Evolutionary conservation across 352 stramenopile genomes (phyloP).

Genomic region (Halophytophthora batemanensis): DNA sequence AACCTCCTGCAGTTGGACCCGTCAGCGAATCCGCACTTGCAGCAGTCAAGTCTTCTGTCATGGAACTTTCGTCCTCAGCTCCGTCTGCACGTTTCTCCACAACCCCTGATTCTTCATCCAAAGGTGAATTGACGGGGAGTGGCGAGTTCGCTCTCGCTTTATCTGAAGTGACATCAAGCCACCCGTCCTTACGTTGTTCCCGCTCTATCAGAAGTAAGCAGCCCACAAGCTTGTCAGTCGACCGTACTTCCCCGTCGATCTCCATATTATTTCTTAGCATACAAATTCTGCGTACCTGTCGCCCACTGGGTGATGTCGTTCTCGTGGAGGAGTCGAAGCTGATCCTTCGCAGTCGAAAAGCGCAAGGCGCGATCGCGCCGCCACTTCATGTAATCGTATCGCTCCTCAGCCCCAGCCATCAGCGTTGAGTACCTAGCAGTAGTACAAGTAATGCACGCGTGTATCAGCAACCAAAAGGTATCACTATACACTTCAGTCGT

Average conservation of each 20-base stretch:
- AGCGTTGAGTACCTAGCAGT: constrained; percentile 34
- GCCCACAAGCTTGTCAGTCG: too few relatives aligned
- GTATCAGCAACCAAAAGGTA: background rate
- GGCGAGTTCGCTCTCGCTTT: too few relatives aligned
- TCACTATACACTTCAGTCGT: too few relatives aligned
- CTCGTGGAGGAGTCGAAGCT: constrained; percentile 28
- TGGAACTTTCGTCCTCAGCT: background rate
- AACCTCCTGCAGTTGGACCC: background rate
- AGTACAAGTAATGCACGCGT: constrained; percentile 2
- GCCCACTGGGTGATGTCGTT: constrained; percentile 27
- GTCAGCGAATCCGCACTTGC: background rate
- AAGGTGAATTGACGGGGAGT: too few relatives aligned
- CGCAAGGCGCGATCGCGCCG: constrained; percentile 43
- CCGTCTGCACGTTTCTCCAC: background rate
- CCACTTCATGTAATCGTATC: constrained; percentile 57
- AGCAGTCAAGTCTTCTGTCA: background rate
- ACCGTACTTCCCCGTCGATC: too few relatives aligned
- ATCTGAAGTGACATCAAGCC: too few relatives aligned
- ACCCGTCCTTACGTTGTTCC: too few relatives aligned
- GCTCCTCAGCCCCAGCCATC: constrained; percentile 32
- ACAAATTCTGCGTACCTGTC: constrained; percentile 19
- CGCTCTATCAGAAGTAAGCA: too few relatives aligned
- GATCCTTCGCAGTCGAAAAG: constrained; percentile 28
- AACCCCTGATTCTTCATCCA: too few relatives aligned
- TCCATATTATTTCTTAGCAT: too few relatives aligned